phyloP scores from a whole-genome alignment of 2,329 filamentous ascomycete species.

The Dothistroma septosporum region DNA sequence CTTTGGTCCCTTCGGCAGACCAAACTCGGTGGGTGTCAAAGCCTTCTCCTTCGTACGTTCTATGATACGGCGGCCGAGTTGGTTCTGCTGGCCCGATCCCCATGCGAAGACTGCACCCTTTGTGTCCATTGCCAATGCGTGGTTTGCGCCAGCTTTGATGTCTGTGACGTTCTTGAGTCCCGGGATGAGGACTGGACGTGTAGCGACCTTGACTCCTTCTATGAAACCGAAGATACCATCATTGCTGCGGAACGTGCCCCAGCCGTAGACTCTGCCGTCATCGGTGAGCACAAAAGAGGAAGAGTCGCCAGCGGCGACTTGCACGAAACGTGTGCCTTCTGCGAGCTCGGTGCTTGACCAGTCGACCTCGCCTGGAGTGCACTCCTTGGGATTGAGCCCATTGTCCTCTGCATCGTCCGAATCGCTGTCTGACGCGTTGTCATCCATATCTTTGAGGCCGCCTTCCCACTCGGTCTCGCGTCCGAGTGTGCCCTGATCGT shows the following conservation, averaged over 20 bases:
- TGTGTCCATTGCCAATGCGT: constrained; percentile 63
- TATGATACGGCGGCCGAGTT: constrained; percentile 62
- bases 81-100: constrained; percentile 69
- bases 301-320: constrained; percentile 69
- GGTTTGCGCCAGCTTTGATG: constrained; percentile 65
- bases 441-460: constrained; percentile 52
- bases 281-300: constrained; percentile 71
- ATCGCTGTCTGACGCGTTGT: constrained; percentile 54
- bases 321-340: constrained; percentile 59
- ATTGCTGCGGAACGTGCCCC: constrained; percentile 74
- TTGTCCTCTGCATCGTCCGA: constrained; percentile 54
- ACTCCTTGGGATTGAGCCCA: constrained; percentile 68
- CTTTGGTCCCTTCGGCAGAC: constrained; percentile 45
- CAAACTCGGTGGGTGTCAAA: constrained; percentile 55
- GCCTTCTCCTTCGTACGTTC: constrained; percentile 55
- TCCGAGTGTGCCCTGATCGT: constrained; percentile 77
- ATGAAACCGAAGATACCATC: constrained; percentile 64
- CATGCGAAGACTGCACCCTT: constrained; percentile 64
- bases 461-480: constrained; percentile 68
- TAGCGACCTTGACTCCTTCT: constrained; percentile 50
- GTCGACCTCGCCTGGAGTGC: constrained; percentile 53
- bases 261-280: constrained; percentile 72
- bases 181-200: constrained; percentile 53
- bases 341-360: constrained; percentile 38
- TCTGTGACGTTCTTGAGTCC: constrained; percentile 62